Percentiles rank a stretch among this genome's conserved stretches.
These are phyloP conservation scores for Didymella keratinophila DNA, from an alignment of 2,329 filamentous ascomycete genomes.

Conservation along the genomic window DNA sequence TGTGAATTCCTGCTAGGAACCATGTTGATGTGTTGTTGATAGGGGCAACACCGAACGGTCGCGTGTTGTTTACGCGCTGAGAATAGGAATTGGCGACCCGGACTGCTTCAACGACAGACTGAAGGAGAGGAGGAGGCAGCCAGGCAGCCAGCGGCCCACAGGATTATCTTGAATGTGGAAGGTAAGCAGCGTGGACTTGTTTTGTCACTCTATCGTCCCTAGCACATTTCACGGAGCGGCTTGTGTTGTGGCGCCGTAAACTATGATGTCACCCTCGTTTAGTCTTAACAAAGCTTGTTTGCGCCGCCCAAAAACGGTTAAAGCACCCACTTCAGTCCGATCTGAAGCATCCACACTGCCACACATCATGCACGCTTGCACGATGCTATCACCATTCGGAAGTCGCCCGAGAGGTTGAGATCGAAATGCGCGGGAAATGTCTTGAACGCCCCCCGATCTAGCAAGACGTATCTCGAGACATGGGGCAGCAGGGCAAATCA, in stretches of 20 bases:
- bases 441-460: neutral
- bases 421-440: neutral
- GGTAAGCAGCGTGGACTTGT: conserved; percentile 5
- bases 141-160: neutral
- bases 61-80: conserved; percentile 2
- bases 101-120: conserved; percentile 2
- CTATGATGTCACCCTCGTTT: conserved; percentile 17
- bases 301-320: conserved; percentile 8
- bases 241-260: conserved; percentile 10
- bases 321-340: conserved; percentile 9
- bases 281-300: conserved; percentile 13
- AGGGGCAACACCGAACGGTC: neutral
- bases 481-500: conserved; percentile 2
- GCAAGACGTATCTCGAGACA: neutral
- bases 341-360: conserved; percentile 7
- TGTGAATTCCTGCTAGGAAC: conserved; percentile 23
- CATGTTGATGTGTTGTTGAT: conserved; percentile 24
- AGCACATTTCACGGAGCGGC: conserved; percentile 21
- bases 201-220: conserved; percentile 6
- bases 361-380: conserved; percentile 7
- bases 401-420: neutral
- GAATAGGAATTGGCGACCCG: neutral
- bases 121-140: conserved; percentile 1
- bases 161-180: neutral
- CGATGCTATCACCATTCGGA: conserved; percentile 7